Percentiles rank a stretch among this genome's conserved stretches.
phyloP scores from a whole-genome alignment of 2,329 filamentous ascomycete species.

The Colletotrichum navitas region DNA sequence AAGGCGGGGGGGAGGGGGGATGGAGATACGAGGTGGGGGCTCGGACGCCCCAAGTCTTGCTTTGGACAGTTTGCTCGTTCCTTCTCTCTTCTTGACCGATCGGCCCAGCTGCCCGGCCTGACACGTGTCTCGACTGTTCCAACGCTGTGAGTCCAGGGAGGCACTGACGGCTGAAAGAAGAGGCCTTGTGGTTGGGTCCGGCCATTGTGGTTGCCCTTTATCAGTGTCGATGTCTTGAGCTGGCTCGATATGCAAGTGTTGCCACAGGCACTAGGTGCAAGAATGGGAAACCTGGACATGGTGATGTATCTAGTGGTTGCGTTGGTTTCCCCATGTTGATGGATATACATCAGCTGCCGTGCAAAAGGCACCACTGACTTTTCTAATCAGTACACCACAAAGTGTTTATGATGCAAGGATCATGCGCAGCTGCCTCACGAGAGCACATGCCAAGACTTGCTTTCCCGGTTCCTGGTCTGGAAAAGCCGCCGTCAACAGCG shows the following conservation, averaged over 20 bases:
- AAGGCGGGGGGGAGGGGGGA: neutral
- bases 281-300: neutral
- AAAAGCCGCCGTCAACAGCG: neutral
- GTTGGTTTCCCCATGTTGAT: neutral
- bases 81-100: neutral
- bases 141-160: neutral
- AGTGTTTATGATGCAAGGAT: neutral
- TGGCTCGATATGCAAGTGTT: neutral
- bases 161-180: neutral
- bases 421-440: neutral
- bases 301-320: neutral
- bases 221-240: neutral
- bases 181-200: neutral
- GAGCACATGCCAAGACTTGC: neutral
- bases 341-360: too few species aligned
- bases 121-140: neutral
- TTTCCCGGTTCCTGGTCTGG: neutral
- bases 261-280: slow-evolving; percentile 1
- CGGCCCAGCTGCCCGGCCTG: slow-evolving; percentile 7
- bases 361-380: neutral
- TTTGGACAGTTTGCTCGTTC: neutral
- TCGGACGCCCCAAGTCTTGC: neutral
- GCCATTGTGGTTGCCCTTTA: neutral
- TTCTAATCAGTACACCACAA: neutral
- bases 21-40: slow-evolving; percentile 2